Evolutionary conservation across 2,329 filamentous ascomycete species (phyloP).

Genomic region (Pseudocercospora cruenta): DNA sequence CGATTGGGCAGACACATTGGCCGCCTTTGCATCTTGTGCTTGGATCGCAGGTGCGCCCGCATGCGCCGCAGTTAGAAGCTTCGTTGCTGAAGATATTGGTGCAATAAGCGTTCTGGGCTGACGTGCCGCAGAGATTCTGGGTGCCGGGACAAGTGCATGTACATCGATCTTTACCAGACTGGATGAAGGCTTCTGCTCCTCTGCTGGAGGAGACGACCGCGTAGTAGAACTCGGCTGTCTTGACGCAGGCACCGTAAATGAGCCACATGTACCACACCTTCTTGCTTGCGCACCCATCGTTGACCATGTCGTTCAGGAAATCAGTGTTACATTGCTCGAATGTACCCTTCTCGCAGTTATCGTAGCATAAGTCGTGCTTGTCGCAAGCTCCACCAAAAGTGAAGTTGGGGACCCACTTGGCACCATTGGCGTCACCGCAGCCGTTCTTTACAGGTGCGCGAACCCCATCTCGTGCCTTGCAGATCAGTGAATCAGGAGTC

Average conservation of each 20-base stretch:
- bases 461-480: neutral
- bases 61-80: constrained; percentile 16
- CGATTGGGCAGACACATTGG: constrained; percentile 13
- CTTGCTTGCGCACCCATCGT: neutral
- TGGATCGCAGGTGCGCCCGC: constrained; percentile 10
- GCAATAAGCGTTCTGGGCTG: neutral
- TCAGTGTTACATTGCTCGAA: constrained; percentile 15
- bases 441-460: neutral
- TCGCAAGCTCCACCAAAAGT: constrained; percentile 14
- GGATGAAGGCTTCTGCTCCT: constrained; percentile 2
- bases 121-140: constrained; percentile 1
- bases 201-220: neutral
- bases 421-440: constrained; percentile 8
- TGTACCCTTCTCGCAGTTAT: constrained; percentile 14
- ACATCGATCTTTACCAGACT: constrained; percentile 11
- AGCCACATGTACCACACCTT: constrained; percentile 11
- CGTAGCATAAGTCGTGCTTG: constrained; percentile 14
- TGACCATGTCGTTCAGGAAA: constrained; percentile 6
- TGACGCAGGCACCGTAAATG: constrained; percentile 3
- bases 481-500: neutral
- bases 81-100: constrained; percentile 10
- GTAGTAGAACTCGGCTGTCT: constrained; percentile 16
- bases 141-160: constrained; percentile 12
- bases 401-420: constrained; percentile 11
- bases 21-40: constrained; percentile 9